phyloP scores from a whole-genome alignment of 495 filamentous ascomycete species.

The Penicillium chermesinum region DNA sequence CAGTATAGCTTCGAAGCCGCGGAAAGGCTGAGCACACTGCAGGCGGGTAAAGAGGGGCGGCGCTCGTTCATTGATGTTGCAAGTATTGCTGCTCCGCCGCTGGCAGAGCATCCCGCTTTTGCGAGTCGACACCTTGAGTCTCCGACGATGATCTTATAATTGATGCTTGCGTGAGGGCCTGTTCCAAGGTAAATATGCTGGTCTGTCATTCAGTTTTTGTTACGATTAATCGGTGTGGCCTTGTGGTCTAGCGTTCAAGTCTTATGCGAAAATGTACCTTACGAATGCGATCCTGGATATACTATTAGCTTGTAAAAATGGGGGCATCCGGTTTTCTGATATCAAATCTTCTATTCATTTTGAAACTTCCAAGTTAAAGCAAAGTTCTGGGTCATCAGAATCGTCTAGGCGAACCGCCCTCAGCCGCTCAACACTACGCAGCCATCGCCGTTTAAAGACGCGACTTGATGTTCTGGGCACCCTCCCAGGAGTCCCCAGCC shows the following conservation, averaged over 20 bases:
- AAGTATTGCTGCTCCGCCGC: slow-evolving; percentile 1
- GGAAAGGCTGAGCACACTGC: slow-evolving; percentile 21
- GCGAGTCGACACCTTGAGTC: background rate
- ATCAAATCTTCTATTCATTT: too few relatives aligned
- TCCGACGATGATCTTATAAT: background rate
- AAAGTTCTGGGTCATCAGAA: background rate
- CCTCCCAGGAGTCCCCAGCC: slow-evolving; percentile 82
- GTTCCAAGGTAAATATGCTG: background rate
- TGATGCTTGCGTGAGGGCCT: background rate
- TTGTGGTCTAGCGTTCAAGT: too few relatives aligned
- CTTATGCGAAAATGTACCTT: too few relatives aligned
- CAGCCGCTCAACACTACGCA: too few relatives aligned
- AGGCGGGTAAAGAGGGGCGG: slow-evolving; percentile 21
- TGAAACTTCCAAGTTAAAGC: too few relatives aligned
- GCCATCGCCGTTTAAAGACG: slow-evolving; percentile 23
- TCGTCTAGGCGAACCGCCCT: too few relatives aligned
- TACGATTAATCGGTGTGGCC: too few relatives aligned
- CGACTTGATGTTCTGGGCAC: slow-evolving; percentile 67
- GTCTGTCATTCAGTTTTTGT: background rate
- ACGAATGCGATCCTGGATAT: too few relatives aligned
- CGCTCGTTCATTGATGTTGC: slow-evolving; percentile 21
- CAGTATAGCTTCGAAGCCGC: slow-evolving; percentile 31
- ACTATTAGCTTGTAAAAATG: too few relatives aligned
- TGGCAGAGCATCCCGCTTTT: slow-evolving; percentile 7
- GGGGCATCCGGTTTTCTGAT: too few relatives aligned